Conservation (phyloP, 495 filamentous ascomycete species). For the Aspergillus panamensis region DNA sequence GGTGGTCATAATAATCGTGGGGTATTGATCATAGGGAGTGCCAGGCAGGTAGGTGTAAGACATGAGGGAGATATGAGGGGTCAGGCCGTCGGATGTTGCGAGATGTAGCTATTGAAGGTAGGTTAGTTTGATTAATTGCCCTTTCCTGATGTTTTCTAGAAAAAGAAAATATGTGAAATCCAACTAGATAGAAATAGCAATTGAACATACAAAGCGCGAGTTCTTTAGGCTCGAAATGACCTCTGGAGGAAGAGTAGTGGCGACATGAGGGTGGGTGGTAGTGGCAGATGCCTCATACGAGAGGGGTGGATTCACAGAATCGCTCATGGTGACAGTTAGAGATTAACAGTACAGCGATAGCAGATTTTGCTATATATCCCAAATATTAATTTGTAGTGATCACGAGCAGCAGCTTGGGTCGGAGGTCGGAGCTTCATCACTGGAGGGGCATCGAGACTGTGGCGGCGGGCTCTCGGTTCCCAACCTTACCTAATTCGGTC, state of each 20-base stretch:
- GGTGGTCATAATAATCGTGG: conserved; percentile 90
- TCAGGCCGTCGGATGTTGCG: conserved; percentile 77
- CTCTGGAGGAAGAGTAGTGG: conserved; percentile 68
- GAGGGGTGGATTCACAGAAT: conserved; percentile 53
- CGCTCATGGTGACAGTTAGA: conserved; percentile 39
- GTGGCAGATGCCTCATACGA: conserved; percentile 73
- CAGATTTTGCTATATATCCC: not conserved
- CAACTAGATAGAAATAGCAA: not conserved
- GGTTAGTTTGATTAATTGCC: not conserved
- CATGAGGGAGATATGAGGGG: conserved; percentile 95
- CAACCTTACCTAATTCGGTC: conserved; percentile 4
- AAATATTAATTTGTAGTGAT: not conserved
- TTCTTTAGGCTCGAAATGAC: conserved; percentile 90
- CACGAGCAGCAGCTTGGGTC: not conserved
- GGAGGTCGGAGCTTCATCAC: not conserved
- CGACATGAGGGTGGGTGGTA: conserved; percentile 64
- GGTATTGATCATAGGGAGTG: conserved; percentile 67
- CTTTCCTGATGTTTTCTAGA: not conserved
- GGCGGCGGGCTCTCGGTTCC: conserved; percentile 2
- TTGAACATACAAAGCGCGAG: conserved; percentile 74
- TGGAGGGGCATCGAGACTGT: conserved; percentile 15
- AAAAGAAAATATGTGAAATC: no score
- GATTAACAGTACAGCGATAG: not conserved
- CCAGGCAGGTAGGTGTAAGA: conserved; percentile 96
- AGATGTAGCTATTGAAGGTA: conserved; percentile 71